Base-by-base conservation (phyloP, 2,329 filamentous ascomycete genomes). In the Eurotiales sp. region DNA sequence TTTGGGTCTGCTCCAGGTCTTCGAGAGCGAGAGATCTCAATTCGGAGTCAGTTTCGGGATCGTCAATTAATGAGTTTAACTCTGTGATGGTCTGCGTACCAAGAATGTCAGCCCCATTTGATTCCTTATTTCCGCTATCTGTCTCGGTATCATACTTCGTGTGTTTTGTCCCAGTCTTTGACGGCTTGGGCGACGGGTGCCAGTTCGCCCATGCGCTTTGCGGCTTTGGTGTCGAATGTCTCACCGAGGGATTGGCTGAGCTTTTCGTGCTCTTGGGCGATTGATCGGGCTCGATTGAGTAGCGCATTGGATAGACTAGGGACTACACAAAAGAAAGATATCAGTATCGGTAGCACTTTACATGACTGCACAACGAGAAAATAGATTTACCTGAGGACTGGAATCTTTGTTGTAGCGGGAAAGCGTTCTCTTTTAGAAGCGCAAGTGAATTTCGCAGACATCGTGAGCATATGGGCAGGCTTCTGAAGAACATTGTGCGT, bases 11-110 rank as follows among this genome's bases (percentile, higher is more conserved):
- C n/a, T 75, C 73, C 8, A 97, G 77, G 66, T 99, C 93, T 50
- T 84, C 79, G 36, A 76, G 67, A 6, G 84, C 84, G 40, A 86
- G 73, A 25, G 76, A 71, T 50, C 75, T 77, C 52, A 87, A 70
- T 60, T 85, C 83, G 1, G 75, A 59, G 58, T 86, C 83, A 55
- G 80, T 79, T 17, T 72, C 67, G 2, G 77, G 72, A 57, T 95
- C 90, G n/a, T 79, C 73, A 10, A 95, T 84, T 48, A 99, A 78
- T 8, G 84, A 77, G 10, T 85, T 82, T 47, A 99, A 80, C 70
- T 97, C 93, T 44, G 66, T 54, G 49, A 83, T 72, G 44, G 80
- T 76, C 73, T 81, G 62, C 30, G 25, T 34, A 37, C 17, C 32
- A n/a, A 27, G 22, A 22, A 34, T 50, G 23, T 51, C 57, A 54